Base-by-base conservation (phyloP, 2,329 filamentous ascomycete genomes). In the Cladosporium sp. region DNA sequence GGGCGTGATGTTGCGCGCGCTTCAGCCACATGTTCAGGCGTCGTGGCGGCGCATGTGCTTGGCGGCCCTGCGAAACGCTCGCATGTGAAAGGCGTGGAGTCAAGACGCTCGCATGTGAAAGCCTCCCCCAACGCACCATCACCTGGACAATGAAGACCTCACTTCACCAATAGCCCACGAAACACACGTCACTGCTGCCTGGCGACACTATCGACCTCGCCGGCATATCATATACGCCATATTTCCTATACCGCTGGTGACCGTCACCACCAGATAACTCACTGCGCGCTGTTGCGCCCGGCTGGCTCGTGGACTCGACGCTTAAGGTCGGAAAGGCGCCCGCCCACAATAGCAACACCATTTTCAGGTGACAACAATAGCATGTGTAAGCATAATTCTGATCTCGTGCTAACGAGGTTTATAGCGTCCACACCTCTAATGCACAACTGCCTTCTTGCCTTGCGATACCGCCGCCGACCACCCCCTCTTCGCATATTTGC, bases 321-420 rank as follows among this genome's bases (percentile, higher is more conserved):
- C n/a, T 32, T 47, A 32, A 47, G 32, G 52, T 24, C 32, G 20
- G 34, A 54, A 10, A 50, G 28, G 47, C 28, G 47, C 47, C 22
- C 47, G 17, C 37, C 13, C 7, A 50, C 52, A 55, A 55, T 55
- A 55, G 52, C 28, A 55, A 28, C 40, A 10, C 10, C 40, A 25
- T 47, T 47, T n/a, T 17, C 42, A 45, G 40, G 42, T 45, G 42
- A 55, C 39, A 37, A 55, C 52, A 55, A 55, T 55, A 55, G 40
- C 52, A 47, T 32, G 37, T 55, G 52, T 25, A 45, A 47, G 13
- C 25, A 13, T 32, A n/a, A 55, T 55, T 47, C 40, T 37, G 25
- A 28, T 7, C 52, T 47, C 28, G 32, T 55, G 52, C 52, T 47
- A 45, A 53, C 20, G 10, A 3, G 17, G 20, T 12, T 22, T 20